Conservation (phyloP, 2,329 filamentous ascomycete genomes). For the Epicoccum nigrum region DNA sequence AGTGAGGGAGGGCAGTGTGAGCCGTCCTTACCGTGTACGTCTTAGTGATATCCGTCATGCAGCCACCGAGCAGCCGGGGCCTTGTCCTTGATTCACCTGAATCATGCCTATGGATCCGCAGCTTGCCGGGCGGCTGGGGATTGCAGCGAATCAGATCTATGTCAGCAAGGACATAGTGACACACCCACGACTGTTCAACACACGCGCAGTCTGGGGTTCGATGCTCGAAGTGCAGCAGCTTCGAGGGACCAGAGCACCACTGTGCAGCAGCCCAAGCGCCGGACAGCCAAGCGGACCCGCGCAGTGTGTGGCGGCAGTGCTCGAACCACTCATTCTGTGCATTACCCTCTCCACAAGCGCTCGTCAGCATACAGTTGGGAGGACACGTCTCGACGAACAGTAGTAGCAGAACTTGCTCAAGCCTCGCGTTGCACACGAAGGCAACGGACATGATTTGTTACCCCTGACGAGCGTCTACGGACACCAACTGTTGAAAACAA, state of each 20-base stretch:
- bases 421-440: slow-evolving; percentile 24
- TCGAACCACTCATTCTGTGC: slow-evolving; percentile 18
- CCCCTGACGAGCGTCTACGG: slow-evolving; percentile 13
- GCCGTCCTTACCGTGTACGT: slow-evolving; percentile 21
- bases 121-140: slow-evolving; percentile 33
- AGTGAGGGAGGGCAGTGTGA: slow-evolving; percentile 28
- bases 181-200: slow-evolving; percentile 29
- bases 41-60: slow-evolving; percentile 28
- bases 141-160: slow-evolving; percentile 25
- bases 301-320: slow-evolving; percentile 22
- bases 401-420: slow-evolving; percentile 21
- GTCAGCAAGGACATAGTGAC: slow-evolving; percentile 29
- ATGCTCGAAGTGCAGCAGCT: slow-evolving; percentile 39
- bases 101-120: slow-evolving; percentile 30
- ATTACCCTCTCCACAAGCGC: slow-evolving; percentile 25
- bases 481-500: slow-evolving; percentile 26
- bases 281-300: slow-evolving; percentile 14
- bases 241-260: slow-evolving; percentile 29
- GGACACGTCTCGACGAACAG: slow-evolving; percentile 27
- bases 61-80: slow-evolving; percentile 29
- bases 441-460: slow-evolving; percentile 19
- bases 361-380: slow-evolving; percentile 28
- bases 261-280: slow-evolving; percentile 16
- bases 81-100: slow-evolving; percentile 34
- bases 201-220: slow-evolving; percentile 29